Percentiles rank a stretch among this genome's conserved stretches.
phyloP scores from a whole-genome alignment of 1,139 yeast genomes.

The Yamadazyma dendronema region DNA sequence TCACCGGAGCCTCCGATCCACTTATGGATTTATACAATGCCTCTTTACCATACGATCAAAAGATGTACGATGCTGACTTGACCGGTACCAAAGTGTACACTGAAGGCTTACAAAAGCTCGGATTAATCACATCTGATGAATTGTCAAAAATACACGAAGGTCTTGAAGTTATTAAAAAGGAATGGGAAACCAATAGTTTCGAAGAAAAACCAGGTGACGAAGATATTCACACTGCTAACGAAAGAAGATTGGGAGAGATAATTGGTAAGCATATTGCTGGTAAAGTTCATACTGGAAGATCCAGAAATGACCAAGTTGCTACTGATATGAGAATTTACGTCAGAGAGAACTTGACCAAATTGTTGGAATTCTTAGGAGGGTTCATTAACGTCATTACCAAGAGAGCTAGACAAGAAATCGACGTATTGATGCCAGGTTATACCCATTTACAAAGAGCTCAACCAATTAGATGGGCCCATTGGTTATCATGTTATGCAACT shows the following conservation, averaged over 20 bases:
- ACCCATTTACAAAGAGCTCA: slow-evolving; percentile 98
- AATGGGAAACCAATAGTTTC: slow-evolving; percentile 77
- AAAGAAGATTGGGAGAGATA: slow-evolving; percentile 92
- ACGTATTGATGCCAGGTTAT: slow-evolving; percentile 96
- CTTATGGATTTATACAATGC: slow-evolving; percentile 97
- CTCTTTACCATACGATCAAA: slow-evolving; percentile 91
- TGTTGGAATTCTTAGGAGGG: slow-evolving; percentile 56
- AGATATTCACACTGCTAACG: slow-evolving; percentile 98
- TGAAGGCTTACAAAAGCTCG: slow-evolving; percentile 75
- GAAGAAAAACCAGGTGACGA: slow-evolving; percentile 91
- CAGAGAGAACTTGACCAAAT: slow-evolving; percentile 65
- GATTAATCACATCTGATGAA: slow-evolving; percentile 70
- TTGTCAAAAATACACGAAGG: slow-evolving; percentile 80
- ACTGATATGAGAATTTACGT: slow-evolving; percentile 96
- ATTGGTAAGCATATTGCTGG: slow-evolving; percentile 94
- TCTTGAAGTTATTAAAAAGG: slow-evolving; percentile 62
- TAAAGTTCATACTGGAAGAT: slow-evolving; percentile 96
- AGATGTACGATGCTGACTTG: slow-evolving; percentile 91
- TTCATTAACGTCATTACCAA: slow-evolving; percentile 65
- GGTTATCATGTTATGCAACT: slow-evolving; percentile 93
- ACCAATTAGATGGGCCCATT: slow-evolving; percentile 98
- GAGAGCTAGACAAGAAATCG: slow-evolving; percentile 84
- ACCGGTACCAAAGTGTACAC: slow-evolving; percentile 95
- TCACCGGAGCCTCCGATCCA: slow-evolving; percentile 96
- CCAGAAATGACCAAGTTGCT: slow-evolving; percentile 98